Evolutionary conservation across 75 land plant species (phyloP), one percentile per base, ranked within the genome.

Genomic region (Picea sitchensis): DNA sequence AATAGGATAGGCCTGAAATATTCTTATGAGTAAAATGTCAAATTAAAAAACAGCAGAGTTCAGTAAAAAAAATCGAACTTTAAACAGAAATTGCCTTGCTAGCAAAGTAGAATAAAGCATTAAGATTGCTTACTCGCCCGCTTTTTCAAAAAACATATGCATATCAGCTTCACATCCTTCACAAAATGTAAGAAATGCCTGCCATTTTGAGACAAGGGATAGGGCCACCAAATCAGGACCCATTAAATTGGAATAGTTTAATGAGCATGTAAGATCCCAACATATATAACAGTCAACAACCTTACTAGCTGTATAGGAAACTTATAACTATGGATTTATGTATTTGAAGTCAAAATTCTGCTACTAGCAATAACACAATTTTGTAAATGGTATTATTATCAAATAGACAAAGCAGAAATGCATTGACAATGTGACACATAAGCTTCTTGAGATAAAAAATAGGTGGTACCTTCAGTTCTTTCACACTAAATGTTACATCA

Each of bases 91-190:
- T 58, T 14, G 13, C 13, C 36, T 65, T 69, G n/a, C 26, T 36
- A 26, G 62, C 31, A 30, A 30, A 65, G n/a, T 1, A 79, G 6
- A 69, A 44, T 17, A 83, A 30, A 68, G 58, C 59, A 60, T 44
- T 26, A 17, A 58, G 75, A 18, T 61, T 62, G 59, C 95, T 77
- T 95, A 97, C 99, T 95, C 92, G 88, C 99, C 99, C 77, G 99
- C 96, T 86, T 90, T 97, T 56, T 93, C 99, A 74, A 97, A 97
- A 79, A 80, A 95, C 58, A 97, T 63, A 36, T 97, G 98, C 76
- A 93, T 90, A 65, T 95, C 96, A 79, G 92, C 98, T 86, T 97
- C 99, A 81, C 94, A 86, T 47, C 90, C 98, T 83, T 97, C 99
- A 87, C 99, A 97, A 77, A 92, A 95, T 6, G 92, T 79, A 58